Conservation (phyloP, 1,139 yeast species). For the Blastobotrys buckinghamii region DNA sequence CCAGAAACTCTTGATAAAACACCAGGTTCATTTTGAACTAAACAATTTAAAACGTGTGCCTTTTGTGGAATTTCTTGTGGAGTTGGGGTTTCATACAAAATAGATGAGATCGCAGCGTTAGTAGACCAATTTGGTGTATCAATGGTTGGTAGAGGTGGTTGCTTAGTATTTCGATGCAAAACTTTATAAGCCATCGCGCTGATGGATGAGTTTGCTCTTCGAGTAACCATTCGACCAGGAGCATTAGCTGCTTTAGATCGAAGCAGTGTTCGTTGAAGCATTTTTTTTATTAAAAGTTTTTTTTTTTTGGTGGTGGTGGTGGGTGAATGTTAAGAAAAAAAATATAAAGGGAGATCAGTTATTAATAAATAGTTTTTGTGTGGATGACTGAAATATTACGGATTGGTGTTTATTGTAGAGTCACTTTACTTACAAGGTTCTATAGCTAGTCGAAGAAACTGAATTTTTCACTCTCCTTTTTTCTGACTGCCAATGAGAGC, state of each 20-base stretch:
- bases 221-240: neutral
- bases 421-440: too few species aligned
- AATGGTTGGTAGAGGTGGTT: slow-evolving; percentile 91
- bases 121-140: slow-evolving; percentile 96
- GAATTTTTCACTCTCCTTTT: neutral
- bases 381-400: neutral
- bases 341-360: neutral
- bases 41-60: slow-evolving; percentile 89
- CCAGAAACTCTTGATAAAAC: slow-evolving; percentile 91
- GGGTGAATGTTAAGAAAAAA: neutral
- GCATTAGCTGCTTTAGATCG: neutral
- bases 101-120: slow-evolving; percentile 91
- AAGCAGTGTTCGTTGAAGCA: slow-evolving; percentile 4
- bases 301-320: neutral
- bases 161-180: slow-evolving; percentile 69
- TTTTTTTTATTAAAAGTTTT: neutral
- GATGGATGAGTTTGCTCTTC: slow-evolving; percentile 47
- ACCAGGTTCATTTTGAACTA: slow-evolving; percentile 98
- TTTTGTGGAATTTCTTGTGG: slow-evolving; percentile 42
- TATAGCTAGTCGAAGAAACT: too few species aligned
- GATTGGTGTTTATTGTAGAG: neutral
- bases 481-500: neutral
- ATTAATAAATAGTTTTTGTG: neutral
- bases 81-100: slow-evolving; percentile 87
- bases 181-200: slow-evolving; percentile 94